Conservation (phyloP, 2,329 filamentous ascomycete species). For the Colletotrichum magnum region DNA sequence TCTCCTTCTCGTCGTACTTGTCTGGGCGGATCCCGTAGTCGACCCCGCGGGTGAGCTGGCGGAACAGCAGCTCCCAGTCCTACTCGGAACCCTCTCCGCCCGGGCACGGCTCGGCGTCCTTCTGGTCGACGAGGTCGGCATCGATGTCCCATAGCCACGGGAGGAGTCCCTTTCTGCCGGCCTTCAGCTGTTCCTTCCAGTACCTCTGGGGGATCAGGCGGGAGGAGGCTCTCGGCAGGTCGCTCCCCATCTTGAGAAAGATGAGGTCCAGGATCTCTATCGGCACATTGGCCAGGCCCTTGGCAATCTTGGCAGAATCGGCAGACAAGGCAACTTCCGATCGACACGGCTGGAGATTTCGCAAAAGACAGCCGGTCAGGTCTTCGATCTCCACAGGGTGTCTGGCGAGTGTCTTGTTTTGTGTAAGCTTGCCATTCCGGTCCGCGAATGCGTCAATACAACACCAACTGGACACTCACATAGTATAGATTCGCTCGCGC, state of each 20-base stretch:
- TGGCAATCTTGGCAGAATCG: not conserved
- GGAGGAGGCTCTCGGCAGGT: constrained; percentile 3
- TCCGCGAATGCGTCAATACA: not conserved
- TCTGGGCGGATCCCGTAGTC: not conserved
- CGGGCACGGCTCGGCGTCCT: not conserved
- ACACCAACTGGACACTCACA: not conserved
- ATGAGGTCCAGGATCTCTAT: not conserved
- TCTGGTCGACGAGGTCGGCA: not conserved
- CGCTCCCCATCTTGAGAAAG: not conserved
- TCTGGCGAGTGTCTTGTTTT: not conserved
- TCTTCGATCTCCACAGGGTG: not conserved
- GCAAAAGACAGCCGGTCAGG: not conserved
- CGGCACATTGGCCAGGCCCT: not conserved
- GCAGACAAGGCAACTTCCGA: not conserved
- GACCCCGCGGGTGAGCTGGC: not conserved
- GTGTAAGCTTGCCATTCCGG: not conserved
- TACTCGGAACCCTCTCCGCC: not conserved
- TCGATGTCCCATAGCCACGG: constrained; percentile 3
- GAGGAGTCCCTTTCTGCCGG: not conserved
- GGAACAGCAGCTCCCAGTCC: constrained; percentile 6
- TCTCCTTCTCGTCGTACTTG: no score
- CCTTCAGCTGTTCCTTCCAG: constrained; percentile 4
- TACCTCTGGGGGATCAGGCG: not conserved
- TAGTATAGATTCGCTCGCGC: not conserved
- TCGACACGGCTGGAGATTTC: not conserved